Evolutionary conservation across 495 filamentous ascomycete species (phyloP).

Genomic region (Entonaema liquescens): DNA sequence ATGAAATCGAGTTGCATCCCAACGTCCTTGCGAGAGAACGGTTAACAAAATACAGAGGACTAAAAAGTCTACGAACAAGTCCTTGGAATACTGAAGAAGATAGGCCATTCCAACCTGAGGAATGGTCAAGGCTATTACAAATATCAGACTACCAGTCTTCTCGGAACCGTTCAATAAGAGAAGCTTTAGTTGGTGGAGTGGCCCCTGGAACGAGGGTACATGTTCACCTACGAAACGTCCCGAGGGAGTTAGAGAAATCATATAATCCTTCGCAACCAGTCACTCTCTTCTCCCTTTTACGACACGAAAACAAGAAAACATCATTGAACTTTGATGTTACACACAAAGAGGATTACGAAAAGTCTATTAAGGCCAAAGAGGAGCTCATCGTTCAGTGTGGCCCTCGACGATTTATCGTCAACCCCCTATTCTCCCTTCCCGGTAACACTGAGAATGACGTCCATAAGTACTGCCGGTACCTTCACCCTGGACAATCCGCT

Average conservation of each 20-base stretch:
- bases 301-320: conserved; percentile 93
- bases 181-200: conserved; percentile 86
- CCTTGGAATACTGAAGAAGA: conserved; percentile 91
- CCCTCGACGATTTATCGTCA: conserved; percentile 82
- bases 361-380: conserved; percentile 86
- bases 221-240: conserved; percentile 79
- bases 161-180: conserved; percentile 75
- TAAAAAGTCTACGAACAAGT: conserved; percentile 88
- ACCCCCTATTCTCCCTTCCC: conserved; percentile 84
- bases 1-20: conserved; percentile 94
- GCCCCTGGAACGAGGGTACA: conserved; percentile 81
- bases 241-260: conserved; percentile 62
- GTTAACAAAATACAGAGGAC: conserved; percentile 81
- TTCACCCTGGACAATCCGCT: conserved; percentile 90
- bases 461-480: conserved; percentile 93
- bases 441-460: conserved; percentile 93
- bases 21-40: conserved; percentile 86
- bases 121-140: conserved; percentile 85
- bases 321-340: conserved; percentile 87
- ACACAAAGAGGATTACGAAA: conserved; percentile 72
- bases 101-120: conserved; percentile 81
- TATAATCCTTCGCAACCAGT: conserved; percentile 67
- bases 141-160: conserved; percentile 84
- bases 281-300: conserved; percentile 81
- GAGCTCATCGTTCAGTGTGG: conserved; percentile 90